phyloP scores from a whole-genome alignment of 2,329 filamentous ascomycete species.

The Neopestalotiopsis sp. region DNA sequence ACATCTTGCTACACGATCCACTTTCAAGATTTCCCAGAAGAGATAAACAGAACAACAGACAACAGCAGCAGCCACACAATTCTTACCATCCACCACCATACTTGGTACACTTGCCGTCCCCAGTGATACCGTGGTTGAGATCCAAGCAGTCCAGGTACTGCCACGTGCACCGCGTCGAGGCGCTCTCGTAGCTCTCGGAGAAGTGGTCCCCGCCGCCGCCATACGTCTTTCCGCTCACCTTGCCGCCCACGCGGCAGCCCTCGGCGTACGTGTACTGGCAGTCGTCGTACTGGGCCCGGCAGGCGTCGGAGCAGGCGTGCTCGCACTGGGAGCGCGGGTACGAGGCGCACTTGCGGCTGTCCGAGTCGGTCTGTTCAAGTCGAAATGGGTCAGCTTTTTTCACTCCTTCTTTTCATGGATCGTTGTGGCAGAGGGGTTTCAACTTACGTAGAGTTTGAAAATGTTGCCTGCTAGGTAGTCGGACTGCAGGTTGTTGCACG shows the following conservation, averaged over 20 bases:
- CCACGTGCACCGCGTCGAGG: slow-evolving; percentile 48
- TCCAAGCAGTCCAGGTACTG: slow-evolving; percentile 55
- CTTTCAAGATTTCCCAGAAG: not conserved
- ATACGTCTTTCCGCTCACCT: slow-evolving; percentile 24
- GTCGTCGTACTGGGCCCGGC: slow-evolving; percentile 55
- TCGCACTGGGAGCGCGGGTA: slow-evolving; percentile 44
- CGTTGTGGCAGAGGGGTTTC: too few species aligned
- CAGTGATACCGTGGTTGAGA: slow-evolving; percentile 45
- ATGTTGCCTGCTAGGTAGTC: slow-evolving; percentile 45
- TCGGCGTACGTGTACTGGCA: slow-evolving; percentile 55
- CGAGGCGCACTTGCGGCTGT: slow-evolving; percentile 48
- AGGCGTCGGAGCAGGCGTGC: slow-evolving; percentile 56
- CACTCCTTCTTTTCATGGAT: too few species aligned
- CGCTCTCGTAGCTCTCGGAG: slow-evolving; percentile 32
- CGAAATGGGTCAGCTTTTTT: too few species aligned
- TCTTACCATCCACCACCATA: slow-evolving; percentile 8
- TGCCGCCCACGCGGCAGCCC: slow-evolving; percentile 45
- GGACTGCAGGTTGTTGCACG: slow-evolving; percentile 55
- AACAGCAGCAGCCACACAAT: too few species aligned
- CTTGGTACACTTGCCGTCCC: slow-evolving; percentile 43
- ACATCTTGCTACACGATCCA: not conserved
- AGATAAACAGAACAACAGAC: not conserved
- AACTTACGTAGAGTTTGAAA: slow-evolving; percentile 55
- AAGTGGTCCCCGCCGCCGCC: slow-evolving; percentile 30
- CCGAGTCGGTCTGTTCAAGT: slow-evolving; percentile 34